phyloP scores from a whole-genome alignment of 1,284 basidiomycete species.

The Moniliella sp. region DNA sequence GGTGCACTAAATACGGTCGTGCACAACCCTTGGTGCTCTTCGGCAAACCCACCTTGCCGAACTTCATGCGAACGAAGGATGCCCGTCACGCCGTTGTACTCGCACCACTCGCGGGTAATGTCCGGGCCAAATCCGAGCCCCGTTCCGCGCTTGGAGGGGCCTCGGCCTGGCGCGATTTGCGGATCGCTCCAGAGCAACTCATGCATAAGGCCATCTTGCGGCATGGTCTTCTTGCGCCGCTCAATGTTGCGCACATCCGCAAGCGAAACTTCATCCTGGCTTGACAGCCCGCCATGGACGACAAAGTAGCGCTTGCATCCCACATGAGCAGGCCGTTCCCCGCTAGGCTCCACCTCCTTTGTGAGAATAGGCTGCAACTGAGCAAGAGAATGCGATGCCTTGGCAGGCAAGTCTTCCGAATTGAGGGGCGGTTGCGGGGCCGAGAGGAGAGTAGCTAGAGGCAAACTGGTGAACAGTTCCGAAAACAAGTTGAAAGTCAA shows the following conservation, averaged over 20 bases:
- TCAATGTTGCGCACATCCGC: constrained; percentile 75
- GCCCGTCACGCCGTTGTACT: constrained; percentile 62
- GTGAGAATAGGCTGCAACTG: constrained; percentile 46
- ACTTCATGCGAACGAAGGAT: constrained; percentile 93
- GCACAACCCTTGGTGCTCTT: constrained; percentile 71
- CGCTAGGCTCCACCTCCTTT: constrained; percentile 37
- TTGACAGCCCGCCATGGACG: constrained; percentile 75
- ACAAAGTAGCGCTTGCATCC: constrained; percentile 75
- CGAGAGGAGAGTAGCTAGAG: constrained; percentile 63
- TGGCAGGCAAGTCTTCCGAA: constrained; percentile 11
- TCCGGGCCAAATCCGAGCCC: constrained; percentile 77
- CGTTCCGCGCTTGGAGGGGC: constrained; percentile 87
- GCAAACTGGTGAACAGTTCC: constrained; percentile 35
- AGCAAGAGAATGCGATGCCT: constrained; percentile 10
- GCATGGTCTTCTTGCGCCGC: constrained; percentile 52
- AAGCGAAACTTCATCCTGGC: constrained; percentile 72
- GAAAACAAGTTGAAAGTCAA: constrained; percentile 30
- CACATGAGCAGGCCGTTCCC: too few species aligned
- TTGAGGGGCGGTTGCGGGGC: constrained; percentile 45
- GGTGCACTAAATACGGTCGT: constrained; percentile 48
- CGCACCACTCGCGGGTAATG: constrained; percentile 49
- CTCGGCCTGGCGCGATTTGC: constrained; percentile 67
- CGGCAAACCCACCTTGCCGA: constrained; percentile 60
- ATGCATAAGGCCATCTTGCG: constrained; percentile 85
- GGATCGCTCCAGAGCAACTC: constrained; percentile 54